phyloP scores from a whole-genome alignment of 352 stramenopile genomes.

The Pythium aristosporum region DNA sequence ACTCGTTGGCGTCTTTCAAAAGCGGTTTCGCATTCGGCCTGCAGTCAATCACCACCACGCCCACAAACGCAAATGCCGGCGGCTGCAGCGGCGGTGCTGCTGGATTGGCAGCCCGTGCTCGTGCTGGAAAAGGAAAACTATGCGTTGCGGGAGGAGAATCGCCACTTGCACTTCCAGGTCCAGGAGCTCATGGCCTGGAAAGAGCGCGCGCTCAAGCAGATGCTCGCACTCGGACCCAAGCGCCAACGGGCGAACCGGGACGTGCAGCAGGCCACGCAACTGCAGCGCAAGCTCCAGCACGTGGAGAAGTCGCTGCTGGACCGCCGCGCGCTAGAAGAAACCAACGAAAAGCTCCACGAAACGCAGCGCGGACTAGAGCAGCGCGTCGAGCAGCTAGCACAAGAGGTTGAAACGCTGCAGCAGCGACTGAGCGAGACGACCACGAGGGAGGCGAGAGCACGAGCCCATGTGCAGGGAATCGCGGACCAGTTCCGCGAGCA shows the following conservation, averaged over 20 bases:
- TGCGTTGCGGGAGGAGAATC: conserved; percentile 58
- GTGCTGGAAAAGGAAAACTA: conserved; percentile 69
- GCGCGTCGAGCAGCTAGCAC: conserved; percentile 30
- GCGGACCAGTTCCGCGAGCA: conserved; percentile 53
- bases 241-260: conserved; percentile 44
- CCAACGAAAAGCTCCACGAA: conserved; percentile 37
- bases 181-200: conserved; percentile 62
- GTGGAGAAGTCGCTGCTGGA: conserved; percentile 60
- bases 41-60: not conserved
- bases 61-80: conserved; percentile 15
- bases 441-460: conserved; percentile 26
- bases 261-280: conserved; percentile 46
- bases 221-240: conserved; percentile 56
- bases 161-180: conserved; percentile 44
- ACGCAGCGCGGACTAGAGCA: conserved; percentile 32
- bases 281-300: conserved; percentile 51
- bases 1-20: not conserved
- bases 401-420: conserved; percentile 30
- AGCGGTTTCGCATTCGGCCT: not conserved
- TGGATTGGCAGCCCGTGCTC: conserved; percentile 56
- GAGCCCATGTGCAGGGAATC: conserved; percentile 39
- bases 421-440: conserved; percentile 15
- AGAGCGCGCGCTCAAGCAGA: conserved; percentile 60
- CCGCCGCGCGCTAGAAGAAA: conserved; percentile 45
- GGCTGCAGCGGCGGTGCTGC: conserved; percentile 38